phyloP scores from a whole-genome alignment of 345 rosid genomes.

The Zanthoxylum bungeanum region DNA sequence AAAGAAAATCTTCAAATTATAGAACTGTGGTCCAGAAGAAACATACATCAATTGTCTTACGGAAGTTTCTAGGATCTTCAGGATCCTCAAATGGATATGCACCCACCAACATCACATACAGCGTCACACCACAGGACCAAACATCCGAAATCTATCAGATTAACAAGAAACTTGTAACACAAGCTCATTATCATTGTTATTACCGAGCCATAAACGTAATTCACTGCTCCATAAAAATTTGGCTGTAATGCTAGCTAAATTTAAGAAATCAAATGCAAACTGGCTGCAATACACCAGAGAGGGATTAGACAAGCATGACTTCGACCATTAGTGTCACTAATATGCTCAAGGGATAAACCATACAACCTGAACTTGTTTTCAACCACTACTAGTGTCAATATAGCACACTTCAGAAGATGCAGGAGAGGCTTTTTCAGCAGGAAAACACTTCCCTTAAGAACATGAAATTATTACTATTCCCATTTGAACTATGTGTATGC shows the following conservation, averaged over 20 bases:
- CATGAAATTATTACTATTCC: not conserved
- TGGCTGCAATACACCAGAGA: too few species aligned
- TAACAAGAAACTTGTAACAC: not conserved
- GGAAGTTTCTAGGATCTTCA: conserved; percentile 67
- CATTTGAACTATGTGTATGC: not conserved
- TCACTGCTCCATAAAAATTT: too few species aligned
- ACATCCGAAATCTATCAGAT: conserved; percentile 60
- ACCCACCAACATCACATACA: conserved; percentile 78
- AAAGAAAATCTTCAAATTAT: not conserved
- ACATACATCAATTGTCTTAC: conserved; percentile 65
- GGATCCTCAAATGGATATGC: conserved; percentile 79
- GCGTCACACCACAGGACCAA: conserved; percentile 81
- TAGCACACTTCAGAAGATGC: not conserved
- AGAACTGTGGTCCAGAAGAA: not conserved
- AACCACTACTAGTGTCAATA: too few species aligned
- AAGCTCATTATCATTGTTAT: not conserved
- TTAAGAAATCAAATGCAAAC: too few species aligned
- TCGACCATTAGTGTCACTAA: too few species aligned
- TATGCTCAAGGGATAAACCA: too few species aligned
- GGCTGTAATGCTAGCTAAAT: too few species aligned
- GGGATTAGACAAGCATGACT: too few species aligned
- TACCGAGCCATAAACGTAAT: not conserved
- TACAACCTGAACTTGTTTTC: too few species aligned
- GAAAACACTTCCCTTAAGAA: not conserved
- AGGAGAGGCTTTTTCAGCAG: not conserved